Base-by-base conservation (phyloP, 148 eudicot species). In the Vaccinium macrocarpon region DNA sequence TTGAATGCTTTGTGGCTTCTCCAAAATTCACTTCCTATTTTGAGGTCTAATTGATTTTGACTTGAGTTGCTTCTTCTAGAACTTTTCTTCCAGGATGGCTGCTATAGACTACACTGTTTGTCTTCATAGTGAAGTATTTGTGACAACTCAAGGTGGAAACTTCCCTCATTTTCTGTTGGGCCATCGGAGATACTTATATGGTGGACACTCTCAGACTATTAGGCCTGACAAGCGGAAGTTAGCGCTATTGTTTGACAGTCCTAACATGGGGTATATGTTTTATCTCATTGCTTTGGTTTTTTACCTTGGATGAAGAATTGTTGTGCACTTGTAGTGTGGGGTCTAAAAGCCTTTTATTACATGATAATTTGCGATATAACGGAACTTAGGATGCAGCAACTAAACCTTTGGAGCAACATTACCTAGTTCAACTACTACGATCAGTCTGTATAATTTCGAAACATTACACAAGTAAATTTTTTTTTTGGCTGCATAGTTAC, bases 91-190 rank as follows among this genome's bases (percentile, higher is more conserved):
- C 82, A 91, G 99, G 89, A 93, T 97, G 98, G 99, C 99, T 85
- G 98, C 98, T 52, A 87, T 97, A 85, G 99, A 97, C 88, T 97
- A 95, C 88, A 97, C 99, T 52, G 99, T 97, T 85, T 97, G 98
- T 90, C 95, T 97, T 66, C 95, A 92, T 80, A 97, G 99, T 87
- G 99, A 97, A 88, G 99, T 93, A 48, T 97, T 97, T 89, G 96
- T 97, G 79, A 97, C 98, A 55, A 95, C 99, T 79, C 99, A 97
- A 91, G 99, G 99, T 55, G 99, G 99, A 77, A 97, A 97, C 87
- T 97, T 97, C 77, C 99, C 99, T 79, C 95, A 93, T 71, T 93
- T 95, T 87, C 91, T 97, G 79, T 88, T 93, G 93, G 99, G 99
- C 59, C 99, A 97, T 84, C 89, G 98, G 81, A 92, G 99, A 90